Conservation (phyloP, 768 basidiomycete species). For the Kondoa subrosea region DNA sequence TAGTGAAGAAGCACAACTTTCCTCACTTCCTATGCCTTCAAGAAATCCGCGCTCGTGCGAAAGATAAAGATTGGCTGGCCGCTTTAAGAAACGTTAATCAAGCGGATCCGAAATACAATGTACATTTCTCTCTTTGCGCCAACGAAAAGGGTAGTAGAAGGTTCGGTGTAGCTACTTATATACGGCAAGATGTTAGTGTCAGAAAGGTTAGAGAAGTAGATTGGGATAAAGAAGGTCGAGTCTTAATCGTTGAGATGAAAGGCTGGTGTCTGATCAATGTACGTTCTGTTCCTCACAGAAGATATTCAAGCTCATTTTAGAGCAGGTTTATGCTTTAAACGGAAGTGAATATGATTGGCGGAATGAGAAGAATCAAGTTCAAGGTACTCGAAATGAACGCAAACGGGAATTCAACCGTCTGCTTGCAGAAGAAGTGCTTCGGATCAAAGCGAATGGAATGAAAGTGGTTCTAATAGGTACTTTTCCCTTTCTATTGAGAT, state of each 20-base stretch:
- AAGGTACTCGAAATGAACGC: slow-evolving; percentile 18
- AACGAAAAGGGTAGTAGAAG: slow-evolving; percentile 6
- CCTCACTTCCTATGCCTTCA: slow-evolving; percentile 20
- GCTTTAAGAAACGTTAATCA: not conserved
- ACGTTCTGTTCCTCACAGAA: not conserved
- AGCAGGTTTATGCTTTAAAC: slow-evolving; percentile 20
- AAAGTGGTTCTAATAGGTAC: slow-evolving; percentile 5
- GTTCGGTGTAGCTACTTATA: slow-evolving; percentile 20
- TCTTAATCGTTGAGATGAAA: slow-evolving; percentile 14
- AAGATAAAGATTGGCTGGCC: slow-evolving; percentile 12
- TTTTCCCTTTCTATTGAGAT: not conserved
- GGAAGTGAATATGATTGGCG: slow-evolving; percentile 19
- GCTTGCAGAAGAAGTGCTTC: slow-evolving; percentile 12
- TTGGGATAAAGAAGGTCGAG: slow-evolving; percentile 21
- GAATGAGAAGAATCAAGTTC: slow-evolving; percentile 10
- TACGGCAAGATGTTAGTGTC: slow-evolving; percentile 1
- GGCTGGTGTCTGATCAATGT: slow-evolving; percentile 12
- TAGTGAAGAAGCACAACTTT: slow-evolving; percentile 13
- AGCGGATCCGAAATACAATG: slow-evolving; percentile 14
- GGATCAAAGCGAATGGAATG: slow-evolving; percentile 10
- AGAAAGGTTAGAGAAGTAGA: slow-evolving; percentile 13
- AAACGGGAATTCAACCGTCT: slow-evolving; percentile 23
- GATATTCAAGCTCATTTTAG: no score
- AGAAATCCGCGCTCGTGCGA: slow-evolving; percentile 16
- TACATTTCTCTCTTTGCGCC: slow-evolving; percentile 12